A percentile compares a stretch with the other conserved stretches of the same genome.
These are phyloP conservation scores for Mucuna pruriens DNA, from an alignment of 306 rosid genomes.

Conservation along the genomic window DNA sequence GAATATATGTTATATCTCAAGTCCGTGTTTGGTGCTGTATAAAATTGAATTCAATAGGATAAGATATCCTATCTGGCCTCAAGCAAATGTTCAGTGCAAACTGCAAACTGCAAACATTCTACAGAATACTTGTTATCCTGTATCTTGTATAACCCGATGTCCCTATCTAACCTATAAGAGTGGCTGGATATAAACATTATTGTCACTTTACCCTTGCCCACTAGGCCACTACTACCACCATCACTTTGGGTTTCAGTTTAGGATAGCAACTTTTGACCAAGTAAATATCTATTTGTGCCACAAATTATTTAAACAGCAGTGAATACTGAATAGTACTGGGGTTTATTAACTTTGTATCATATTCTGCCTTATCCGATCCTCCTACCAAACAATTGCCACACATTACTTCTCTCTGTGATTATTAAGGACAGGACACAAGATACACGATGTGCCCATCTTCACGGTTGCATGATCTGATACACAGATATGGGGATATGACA, in stretches of 20 bases:
- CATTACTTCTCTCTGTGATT: neutral
- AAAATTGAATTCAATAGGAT: neutral
- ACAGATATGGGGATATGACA: neutral
- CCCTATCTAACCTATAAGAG: neutral
- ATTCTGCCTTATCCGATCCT: neutral
- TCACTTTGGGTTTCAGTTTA: conserved; percentile 18
- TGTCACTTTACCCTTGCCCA: neutral
- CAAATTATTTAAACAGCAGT: neutral
- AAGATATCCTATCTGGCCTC: neutral
- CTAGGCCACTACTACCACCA: neutral
- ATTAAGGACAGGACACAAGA: neutral
- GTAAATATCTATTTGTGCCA: neutral
- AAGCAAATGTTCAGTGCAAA: neutral
- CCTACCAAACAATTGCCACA: neutral
- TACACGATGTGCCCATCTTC: neutral
- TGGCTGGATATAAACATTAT: neutral
- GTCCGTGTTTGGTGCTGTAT: neutral
- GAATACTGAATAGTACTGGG: neutral
- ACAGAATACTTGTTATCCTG: neutral
- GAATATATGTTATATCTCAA: neutral
- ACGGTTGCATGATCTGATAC: neutral
- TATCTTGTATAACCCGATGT: neutral
- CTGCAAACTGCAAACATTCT: no score
- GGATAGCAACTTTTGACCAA: neutral
- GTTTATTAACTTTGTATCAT: neutral